Conservation (phyloP, 2,329 filamentous ascomycete species). For the Calycina herbarum region DNA sequence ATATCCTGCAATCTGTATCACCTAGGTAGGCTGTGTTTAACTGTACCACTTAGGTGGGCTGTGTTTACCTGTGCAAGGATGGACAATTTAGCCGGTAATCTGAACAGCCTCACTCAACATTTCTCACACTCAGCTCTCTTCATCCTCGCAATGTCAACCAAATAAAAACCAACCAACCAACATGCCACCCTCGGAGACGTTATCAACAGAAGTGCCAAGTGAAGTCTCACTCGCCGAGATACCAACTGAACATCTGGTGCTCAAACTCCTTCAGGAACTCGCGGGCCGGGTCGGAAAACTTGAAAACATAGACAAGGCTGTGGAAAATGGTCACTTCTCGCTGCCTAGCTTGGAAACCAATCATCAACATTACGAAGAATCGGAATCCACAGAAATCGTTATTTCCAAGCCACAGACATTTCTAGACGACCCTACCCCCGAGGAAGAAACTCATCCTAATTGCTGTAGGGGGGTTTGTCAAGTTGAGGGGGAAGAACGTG, state of each 20-base stretch:
- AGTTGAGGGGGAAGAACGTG: not conserved
- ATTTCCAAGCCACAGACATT: not conserved
- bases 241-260: not conserved
- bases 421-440: not conserved
- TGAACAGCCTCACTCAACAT: not conserved
- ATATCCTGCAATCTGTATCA: not conserved
- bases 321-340: not conserved
- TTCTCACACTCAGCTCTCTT: not conserved
- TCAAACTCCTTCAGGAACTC: not conserved
- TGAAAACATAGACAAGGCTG: not conserved
- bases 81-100: not conserved
- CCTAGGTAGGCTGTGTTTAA: not conserved
- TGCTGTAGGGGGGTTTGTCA: not conserved
- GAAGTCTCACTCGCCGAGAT: not conserved
- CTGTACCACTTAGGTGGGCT: not conserved
- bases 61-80: not conserved
- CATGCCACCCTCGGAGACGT: not conserved
- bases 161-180: not conserved
- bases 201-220: not conserved
- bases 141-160: not conserved
- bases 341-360: not conserved
- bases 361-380: not conserved
- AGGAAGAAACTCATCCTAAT: not conserved
- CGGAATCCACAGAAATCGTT: not conserved
- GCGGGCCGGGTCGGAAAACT: not conserved